Evolutionary conservation across 305 asterid genomes (phyloP).

Genomic region (Fraxinus sp.): DNA sequence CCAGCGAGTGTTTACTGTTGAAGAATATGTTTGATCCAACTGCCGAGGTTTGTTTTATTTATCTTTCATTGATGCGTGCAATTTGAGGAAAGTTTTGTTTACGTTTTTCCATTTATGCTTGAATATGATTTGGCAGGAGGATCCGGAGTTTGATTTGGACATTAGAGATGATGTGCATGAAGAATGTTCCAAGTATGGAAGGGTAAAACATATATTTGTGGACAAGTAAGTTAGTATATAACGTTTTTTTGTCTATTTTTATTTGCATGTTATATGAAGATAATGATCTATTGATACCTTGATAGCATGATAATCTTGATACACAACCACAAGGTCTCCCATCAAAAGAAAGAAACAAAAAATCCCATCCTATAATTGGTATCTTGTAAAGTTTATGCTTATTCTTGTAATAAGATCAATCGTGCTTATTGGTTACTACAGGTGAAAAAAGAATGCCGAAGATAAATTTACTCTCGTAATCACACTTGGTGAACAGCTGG

Average conservation of each 20-base stretch:
- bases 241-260: neutral
- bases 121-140: slow-evolving; percentile 49
- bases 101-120: neutral
- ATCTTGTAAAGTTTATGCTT: neutral
- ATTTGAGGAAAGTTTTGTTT: neutral
- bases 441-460: neutral
- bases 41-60: slow-evolving; percentile 58
- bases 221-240: slow-evolving; percentile 63
- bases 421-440: neutral
- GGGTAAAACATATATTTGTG: slow-evolving; percentile 79
- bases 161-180: slow-evolving; percentile 85
- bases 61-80: neutral
- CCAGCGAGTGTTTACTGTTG: slow-evolving; percentile 88
- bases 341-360: neutral
- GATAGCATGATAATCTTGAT: neutral
- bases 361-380: neutral
- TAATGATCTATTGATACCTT: neutral
- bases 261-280: neutral
- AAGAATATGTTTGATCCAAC: slow-evolving; percentile 97
- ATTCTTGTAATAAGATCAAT: neutral
- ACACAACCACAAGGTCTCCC: neutral
- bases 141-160: slow-evolving; percentile 91
- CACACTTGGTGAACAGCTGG: neutral
- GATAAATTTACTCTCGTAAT: neutral
- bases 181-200: slow-evolving; percentile 90